Percentiles rank a stretch among this genome's conserved stretches.
Evolutionary conservation across 176 grass and related monocot genomes (phyloP).

Genomic region (Phoenix roebelenii): DNA sequence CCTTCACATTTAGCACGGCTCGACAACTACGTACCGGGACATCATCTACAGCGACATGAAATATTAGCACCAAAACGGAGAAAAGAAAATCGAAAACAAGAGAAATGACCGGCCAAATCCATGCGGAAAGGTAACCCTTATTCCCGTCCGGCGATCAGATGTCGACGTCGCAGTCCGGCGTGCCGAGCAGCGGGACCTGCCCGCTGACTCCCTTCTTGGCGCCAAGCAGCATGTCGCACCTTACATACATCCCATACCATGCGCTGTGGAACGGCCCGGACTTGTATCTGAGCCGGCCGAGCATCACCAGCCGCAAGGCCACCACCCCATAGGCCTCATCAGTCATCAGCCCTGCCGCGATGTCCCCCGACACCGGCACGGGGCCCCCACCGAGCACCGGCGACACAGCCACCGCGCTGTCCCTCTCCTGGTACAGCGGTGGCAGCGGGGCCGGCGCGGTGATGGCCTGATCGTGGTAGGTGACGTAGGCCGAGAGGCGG

Average conservation of each 20-base stretch:
- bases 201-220: slow-evolving; percentile 8
- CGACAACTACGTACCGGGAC: no score
- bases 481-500: slow-evolving; percentile 47
- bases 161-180: slow-evolving; percentile 50
- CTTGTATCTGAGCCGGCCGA: slow-evolving; percentile 58
- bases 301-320: slow-evolving; percentile 54
- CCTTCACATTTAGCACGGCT: no score
- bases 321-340: slow-evolving; percentile 49
- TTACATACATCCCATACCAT: slow-evolving; percentile 57
- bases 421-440: slow-evolving; percentile 47
- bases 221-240: slow-evolving; percentile 64
- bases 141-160: slow-evolving; percentile 11
- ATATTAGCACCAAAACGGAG: no score
- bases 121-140: no score
- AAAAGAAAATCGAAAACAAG: no score
- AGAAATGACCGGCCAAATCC: no score
- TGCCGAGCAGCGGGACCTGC: slow-evolving; percentile 46
- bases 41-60: no score
- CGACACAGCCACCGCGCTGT: slow-evolving; percentile 28
- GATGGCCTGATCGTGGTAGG: slow-evolving; percentile 51
- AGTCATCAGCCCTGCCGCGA: slow-evolving; percentile 35
- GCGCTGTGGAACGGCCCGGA: slow-evolving; percentile 40
- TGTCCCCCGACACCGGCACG: slow-evolving; percentile 41
- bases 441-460: slow-evolving; percentile 42
- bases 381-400: slow-evolving; percentile 20